These are phyloP conservation scores for Lactarius sp. DNA, from an alignment of 768 basidiomycete genomes.

Conservation along the genomic window DNA sequence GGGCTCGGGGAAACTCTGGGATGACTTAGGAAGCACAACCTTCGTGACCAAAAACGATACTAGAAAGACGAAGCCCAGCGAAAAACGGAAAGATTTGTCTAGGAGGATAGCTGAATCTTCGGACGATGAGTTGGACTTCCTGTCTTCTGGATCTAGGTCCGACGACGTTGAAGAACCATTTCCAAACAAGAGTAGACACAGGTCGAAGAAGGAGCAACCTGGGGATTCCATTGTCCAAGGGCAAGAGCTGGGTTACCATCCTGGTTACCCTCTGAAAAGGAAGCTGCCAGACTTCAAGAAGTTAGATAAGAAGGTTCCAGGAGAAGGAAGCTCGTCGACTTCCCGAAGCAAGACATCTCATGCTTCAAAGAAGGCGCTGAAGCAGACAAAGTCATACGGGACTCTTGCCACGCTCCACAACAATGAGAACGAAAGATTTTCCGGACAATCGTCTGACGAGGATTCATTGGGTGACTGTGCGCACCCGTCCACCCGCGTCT, in stretches of 20 bases:
- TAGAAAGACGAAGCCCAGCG: background rate
- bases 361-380: background rate
- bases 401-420: slow-evolving; percentile 6
- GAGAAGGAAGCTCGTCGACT: slow-evolving; percentile 13
- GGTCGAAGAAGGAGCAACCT: background rate
- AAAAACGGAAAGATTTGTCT: background rate
- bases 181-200: slow-evolving; percentile 6
- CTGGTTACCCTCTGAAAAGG: slow-evolving; percentile 3
- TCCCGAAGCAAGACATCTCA: background rate
- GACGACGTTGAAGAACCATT: slow-evolving; percentile 5
- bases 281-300: slow-evolving; percentile 24
- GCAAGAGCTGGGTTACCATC: background rate
- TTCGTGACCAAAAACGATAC: slow-evolving; percentile 6
- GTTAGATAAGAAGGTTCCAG: background rate
- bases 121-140: slow-evolving; percentile 20
- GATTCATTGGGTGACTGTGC: background rate
- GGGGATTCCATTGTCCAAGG: background rate
- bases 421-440: slow-evolving; percentile 7
- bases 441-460: slow-evolving; percentile 7
- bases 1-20: slow-evolving; percentile 18
- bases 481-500: background rate
- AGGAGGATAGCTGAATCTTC: slow-evolving; percentile 7
- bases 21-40: slow-evolving; percentile 13
- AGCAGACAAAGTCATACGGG: background rate
- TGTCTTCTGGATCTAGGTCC: slow-evolving; percentile 18